phyloP scores from a whole-genome alignment of 2,329 filamentous ascomycete genomes.

The Phoma sp. region DNA sequence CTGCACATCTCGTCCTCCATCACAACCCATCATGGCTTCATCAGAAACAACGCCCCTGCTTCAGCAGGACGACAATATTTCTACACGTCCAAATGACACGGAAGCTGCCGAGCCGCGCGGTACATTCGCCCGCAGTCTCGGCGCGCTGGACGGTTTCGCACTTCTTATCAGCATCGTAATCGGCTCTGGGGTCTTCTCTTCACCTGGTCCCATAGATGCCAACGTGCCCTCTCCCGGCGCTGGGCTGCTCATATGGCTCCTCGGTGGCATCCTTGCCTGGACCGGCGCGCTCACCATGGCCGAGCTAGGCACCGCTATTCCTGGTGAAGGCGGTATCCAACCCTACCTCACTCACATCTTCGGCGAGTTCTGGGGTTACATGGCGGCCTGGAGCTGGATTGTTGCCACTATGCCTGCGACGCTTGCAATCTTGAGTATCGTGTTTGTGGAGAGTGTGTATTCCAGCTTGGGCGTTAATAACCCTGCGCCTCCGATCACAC shows the following conservation, averaged over 20 bases:
- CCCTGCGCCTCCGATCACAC: conserved; percentile 53
- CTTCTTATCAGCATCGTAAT: conserved; percentile 70
- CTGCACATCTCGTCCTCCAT: background rate
- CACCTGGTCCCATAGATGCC: conserved; percentile 66
- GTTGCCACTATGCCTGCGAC: conserved; percentile 70
- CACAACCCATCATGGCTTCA: conserved; percentile 23
- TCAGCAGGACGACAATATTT: conserved; percentile 14
- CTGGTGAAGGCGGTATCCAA: conserved; percentile 69
- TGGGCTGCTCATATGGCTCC: conserved; percentile 65
- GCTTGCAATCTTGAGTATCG: conserved; percentile 67
- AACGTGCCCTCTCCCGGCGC: conserved; percentile 68
- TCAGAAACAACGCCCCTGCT: conserved; percentile 35
- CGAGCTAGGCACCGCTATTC: conserved; percentile 68
- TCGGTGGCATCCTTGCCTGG: conserved; percentile 68
- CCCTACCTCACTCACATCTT: conserved; percentile 67
- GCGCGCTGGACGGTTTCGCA: conserved; percentile 55
- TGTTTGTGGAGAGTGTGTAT: conserved; percentile 58
- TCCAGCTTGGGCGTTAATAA: conserved; percentile 64
- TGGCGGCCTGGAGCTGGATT: conserved; percentile 71
- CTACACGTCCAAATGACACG: conserved; percentile 20
- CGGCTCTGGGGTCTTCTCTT: conserved; percentile 69
- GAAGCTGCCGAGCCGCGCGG: conserved; percentile 21
- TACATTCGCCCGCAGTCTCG: conserved; percentile 43
- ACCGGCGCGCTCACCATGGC: conserved; percentile 67
- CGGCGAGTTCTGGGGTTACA: conserved; percentile 65